phyloP scores from a whole-genome alignment of 106 monocot genomes.

The Acorus calamus region DNA sequence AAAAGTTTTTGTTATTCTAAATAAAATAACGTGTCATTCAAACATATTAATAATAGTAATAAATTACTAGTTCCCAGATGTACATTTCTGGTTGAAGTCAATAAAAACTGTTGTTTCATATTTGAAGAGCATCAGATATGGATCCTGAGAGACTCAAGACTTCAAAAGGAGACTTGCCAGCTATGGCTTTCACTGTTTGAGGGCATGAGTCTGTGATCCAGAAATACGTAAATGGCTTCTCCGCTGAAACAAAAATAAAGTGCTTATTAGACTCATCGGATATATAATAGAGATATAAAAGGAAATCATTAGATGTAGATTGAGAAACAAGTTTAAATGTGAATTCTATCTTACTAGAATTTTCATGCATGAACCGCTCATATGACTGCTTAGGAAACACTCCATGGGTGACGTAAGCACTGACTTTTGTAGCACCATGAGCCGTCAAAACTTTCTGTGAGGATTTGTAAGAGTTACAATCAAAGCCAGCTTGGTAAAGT shows the following conservation, averaged over 20 bases:
- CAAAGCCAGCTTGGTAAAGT: neutral
- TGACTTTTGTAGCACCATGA: conserved; percentile 81
- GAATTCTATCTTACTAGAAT: conserved; percentile 3
- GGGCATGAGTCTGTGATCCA: conserved; percentile 95
- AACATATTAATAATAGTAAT: no score
- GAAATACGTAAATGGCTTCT: conserved; percentile 49
- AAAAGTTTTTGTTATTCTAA: no score
- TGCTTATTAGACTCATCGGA: neutral
- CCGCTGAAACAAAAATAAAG: conserved; percentile 20
- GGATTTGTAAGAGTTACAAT: neutral
- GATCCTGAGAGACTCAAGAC: conserved; percentile 78
- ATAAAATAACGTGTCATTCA: no score
- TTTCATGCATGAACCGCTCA: conserved; percentile 33
- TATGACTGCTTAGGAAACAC: conserved; percentile 89
- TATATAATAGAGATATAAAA: no score
- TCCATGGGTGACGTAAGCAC: conserved; percentile 91
- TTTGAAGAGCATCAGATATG: conserved; percentile 81
- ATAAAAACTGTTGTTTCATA: conserved; percentile 13
- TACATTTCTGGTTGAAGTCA: no score
- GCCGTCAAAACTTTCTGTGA: conserved; percentile 76
- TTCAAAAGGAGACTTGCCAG: conserved; percentile 56
- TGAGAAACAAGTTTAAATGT: neutral
- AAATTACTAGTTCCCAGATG: no score
- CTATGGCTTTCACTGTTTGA: conserved; percentile 57
- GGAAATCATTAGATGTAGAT: neutral